Percentiles rank a stretch among this genome's conserved stretches.
phyloP scores from a whole-genome alignment of 2,329 filamentous ascomycete genomes.

The Epichloe aotearoae region DNA sequence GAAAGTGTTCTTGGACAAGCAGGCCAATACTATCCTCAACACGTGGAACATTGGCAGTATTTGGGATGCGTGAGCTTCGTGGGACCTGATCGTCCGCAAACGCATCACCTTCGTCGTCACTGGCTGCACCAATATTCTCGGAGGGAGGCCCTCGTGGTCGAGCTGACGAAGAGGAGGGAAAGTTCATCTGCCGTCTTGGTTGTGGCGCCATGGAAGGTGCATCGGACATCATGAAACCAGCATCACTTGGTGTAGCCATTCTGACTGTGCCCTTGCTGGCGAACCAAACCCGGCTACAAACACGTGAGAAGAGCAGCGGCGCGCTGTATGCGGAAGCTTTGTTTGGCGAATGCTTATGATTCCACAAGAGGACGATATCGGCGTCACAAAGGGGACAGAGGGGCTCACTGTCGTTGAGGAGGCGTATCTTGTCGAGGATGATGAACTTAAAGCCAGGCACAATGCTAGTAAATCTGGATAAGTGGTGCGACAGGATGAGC shows the following conservation, averaged over 20 bases:
- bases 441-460: background rate
- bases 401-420: background rate
- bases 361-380: background rate
- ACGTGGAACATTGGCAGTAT: constrained; percentile 44
- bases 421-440: background rate
- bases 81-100: constrained; percentile 54
- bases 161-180: constrained; percentile 37
- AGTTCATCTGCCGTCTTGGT: constrained; percentile 28
- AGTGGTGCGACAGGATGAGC: background rate
- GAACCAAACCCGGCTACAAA: background rate
- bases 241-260: constrained; percentile 43
- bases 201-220: constrained; percentile 30
- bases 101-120: constrained; percentile 48
- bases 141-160: constrained; percentile 48
- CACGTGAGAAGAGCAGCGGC: background rate
- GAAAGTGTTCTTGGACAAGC: constrained; percentile 62
- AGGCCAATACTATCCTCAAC: constrained; percentile 68
- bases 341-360: background rate
- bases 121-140: constrained; percentile 45
- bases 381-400: background rate
- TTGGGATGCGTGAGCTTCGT: constrained; percentile 31
- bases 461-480: background rate
- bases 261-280: background rate
- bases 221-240: constrained; percentile 45
- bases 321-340: background rate